Evolutionary conservation across 2,329 filamentous ascomycete species (phyloP).

Genomic region (Emmonsiellopsis sp.): DNA sequence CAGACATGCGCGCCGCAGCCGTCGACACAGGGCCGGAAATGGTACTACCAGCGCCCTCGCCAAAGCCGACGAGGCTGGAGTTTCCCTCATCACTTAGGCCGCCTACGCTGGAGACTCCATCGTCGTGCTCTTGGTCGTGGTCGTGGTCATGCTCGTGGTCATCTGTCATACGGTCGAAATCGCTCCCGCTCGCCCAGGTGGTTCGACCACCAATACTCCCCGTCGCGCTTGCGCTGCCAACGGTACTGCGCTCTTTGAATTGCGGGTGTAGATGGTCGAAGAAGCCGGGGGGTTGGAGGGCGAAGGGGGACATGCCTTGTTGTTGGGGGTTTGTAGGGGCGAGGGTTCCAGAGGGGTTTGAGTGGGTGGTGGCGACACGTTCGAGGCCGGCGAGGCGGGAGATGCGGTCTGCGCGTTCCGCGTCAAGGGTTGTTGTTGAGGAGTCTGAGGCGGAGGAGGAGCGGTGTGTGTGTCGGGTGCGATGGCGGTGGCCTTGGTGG

Average conservation of each 20-base stretch:
- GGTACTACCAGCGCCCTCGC: conserved; percentile 80
- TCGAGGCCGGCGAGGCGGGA: conserved; percentile 89
- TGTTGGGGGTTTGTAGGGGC: neutral
- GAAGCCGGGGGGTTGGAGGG: conserved; percentile 45
- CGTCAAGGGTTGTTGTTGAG: conserved; percentile 69
- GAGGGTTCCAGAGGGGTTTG: conserved; percentile 19
- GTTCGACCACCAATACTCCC: conserved; percentile 59
- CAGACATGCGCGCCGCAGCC: conserved; percentile 37
- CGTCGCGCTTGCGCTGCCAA: conserved; percentile 83
- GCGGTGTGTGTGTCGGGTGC: conserved; percentile 44
- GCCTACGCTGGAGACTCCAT: conserved; percentile 55
- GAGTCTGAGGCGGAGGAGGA: conserved; percentile 48
- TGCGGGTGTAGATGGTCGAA: conserved; percentile 54
- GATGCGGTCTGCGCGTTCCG: conserved; percentile 89
- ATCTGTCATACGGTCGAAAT: conserved; percentile 43
- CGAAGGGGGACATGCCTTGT: neutral
- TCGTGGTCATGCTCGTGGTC: conserved; percentile 19
- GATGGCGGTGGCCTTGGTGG: conserved; percentile 69
- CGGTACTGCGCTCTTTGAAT: conserved; percentile 74
- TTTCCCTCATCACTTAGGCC: conserved; percentile 80
- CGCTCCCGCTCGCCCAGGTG: conserved; percentile 57
- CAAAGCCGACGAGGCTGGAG: conserved; percentile 80
- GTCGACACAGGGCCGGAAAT: conserved; percentile 67
- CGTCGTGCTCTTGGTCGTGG: conserved; percentile 62
- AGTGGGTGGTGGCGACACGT: conserved; percentile 68